A percentile compares a stretch with the other conserved stretches of the same genome.
Evolutionary conservation across 495 filamentous ascomycete genomes (phyloP).

Genomic region (Annulohypoxylon bovei): DNA sequence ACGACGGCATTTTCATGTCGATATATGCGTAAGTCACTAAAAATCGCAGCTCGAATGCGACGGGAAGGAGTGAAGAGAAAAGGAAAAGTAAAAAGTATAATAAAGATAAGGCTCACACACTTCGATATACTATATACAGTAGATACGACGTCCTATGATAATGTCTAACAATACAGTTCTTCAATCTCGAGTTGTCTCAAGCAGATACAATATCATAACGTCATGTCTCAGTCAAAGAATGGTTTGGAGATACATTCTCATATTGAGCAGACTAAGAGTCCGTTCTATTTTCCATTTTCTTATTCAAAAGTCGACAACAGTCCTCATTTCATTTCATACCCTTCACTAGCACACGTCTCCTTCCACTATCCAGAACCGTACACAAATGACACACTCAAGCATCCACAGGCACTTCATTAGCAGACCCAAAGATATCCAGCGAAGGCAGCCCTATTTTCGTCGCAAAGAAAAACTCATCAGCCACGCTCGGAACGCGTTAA

Average conservation of each 20-base stretch:
- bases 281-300: background rate
- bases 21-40: background rate
- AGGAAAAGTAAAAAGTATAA: background rate
- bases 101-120: background rate
- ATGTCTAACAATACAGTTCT: background rate
- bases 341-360: background rate
- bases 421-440: background rate
- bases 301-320: background rate
- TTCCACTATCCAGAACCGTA: background rate
- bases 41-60: background rate
- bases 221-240: constrained; percentile 25
- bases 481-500: constrained; percentile 20
- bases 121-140: background rate
- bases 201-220: background rate
- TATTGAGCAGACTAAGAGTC: background rate
- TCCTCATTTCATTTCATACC: background rate
- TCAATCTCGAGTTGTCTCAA: constrained; percentile 19
- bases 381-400: background rate
- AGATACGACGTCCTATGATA: background rate
- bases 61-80: background rate
- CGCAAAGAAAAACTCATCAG: constrained; percentile 16
- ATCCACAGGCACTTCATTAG: background rate
- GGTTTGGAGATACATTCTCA: constrained; percentile 7
- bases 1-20: background rate
- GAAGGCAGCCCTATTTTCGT: constrained; percentile 3